These are phyloP conservation scores for Suillus subalutaceus DNA, from an alignment of 768 basidiomycete species.

Conservation along the genomic window DNA sequence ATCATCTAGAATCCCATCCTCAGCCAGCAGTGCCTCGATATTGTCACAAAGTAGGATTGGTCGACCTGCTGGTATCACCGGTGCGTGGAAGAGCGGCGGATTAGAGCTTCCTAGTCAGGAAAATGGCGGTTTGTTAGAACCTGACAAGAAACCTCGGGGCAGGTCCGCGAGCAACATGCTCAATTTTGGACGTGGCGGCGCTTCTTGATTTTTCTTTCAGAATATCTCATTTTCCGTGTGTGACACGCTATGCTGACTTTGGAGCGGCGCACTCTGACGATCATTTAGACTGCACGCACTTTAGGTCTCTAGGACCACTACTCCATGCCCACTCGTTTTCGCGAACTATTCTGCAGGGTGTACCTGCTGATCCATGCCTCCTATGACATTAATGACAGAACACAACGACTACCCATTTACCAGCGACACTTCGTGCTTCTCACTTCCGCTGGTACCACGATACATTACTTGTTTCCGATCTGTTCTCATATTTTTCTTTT, in stretches of 20 bases:
- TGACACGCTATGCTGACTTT: constrained; percentile 9
- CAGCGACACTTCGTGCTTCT: constrained; percentile 8
- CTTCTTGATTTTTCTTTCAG: constrained; percentile 10
- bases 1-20: constrained; percentile 43
- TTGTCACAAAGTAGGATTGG: constrained; percentile 52
- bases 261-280: constrained; percentile 16
- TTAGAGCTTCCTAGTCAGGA: constrained; percentile 30
- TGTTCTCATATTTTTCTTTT: constrained; percentile 1
- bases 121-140: constrained; percentile 18
- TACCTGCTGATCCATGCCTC: constrained; percentile 23
- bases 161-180: constrained; percentile 33
- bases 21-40: constrained; percentile 33
- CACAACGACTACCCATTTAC: constrained; percentile 8
- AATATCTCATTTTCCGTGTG: neutral
- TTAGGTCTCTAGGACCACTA: constrained; percentile 28
- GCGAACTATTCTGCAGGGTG: constrained; percentile 14
- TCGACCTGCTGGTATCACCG: constrained; percentile 38
- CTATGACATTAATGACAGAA: constrained; percentile 29
- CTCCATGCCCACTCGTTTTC: constrained; percentile 13
- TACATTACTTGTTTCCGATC: constrained; percentile 11
- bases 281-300: constrained; percentile 11
- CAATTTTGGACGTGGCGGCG: constrained; percentile 22
- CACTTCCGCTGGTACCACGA: constrained; percentile 8
- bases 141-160: constrained; percentile 26
- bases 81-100: constrained; percentile 47